These are phyloP conservation scores for Nothomitra cinnamomea DNA, from an alignment of 2,329 filamentous ascomycete genomes.

Conservation along the genomic window DNA sequence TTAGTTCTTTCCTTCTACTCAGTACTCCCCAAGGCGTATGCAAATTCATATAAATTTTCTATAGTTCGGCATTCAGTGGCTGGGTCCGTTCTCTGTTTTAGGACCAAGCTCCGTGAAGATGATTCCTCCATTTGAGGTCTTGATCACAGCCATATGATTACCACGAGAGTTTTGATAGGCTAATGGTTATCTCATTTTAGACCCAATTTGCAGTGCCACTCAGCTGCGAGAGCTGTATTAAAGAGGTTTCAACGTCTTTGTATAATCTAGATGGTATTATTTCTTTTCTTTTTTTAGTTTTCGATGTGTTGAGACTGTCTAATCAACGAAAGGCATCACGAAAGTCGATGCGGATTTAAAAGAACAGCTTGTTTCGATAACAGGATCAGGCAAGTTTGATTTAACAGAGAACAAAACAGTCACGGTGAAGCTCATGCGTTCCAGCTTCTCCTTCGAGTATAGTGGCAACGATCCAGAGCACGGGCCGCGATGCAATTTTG, in stretches of 20 bases:
- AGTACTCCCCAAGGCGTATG: too few species aligned
- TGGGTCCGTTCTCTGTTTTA: too few species aligned
- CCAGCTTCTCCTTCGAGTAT: constrained; percentile 73
- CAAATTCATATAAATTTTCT: too few species aligned
- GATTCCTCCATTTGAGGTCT: constrained; percentile 8
- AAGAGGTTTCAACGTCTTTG: constrained; percentile 66
- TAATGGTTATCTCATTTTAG: constrained; percentile 26
- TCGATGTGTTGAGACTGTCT: not conserved
- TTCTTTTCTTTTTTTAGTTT: not conserved
- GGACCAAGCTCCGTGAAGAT: not conserved
- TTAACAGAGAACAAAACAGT: constrained; percentile 6
- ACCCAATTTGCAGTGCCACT: constrained; percentile 91
- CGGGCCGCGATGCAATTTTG: constrained; percentile 84
- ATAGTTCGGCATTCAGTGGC: too few species aligned
- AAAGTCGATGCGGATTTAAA: constrained; percentile 70
- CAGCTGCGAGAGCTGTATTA: constrained; percentile 77
- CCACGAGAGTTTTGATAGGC: not conserved
- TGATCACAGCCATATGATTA: not conserved
- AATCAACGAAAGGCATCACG: constrained; percentile 45
- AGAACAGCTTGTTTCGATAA: constrained; percentile 67
- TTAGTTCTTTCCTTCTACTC: too few species aligned
- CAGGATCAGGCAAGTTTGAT: constrained; percentile 52
- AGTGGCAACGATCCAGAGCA: constrained; percentile 72
- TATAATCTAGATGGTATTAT: constrained; percentile 48
- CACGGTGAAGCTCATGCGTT: not conserved